These are phyloP conservation scores for Chrysosporium keratinophilum DNA, from an alignment of 2,329 filamentous ascomycete species.

Conservation along the genomic window DNA sequence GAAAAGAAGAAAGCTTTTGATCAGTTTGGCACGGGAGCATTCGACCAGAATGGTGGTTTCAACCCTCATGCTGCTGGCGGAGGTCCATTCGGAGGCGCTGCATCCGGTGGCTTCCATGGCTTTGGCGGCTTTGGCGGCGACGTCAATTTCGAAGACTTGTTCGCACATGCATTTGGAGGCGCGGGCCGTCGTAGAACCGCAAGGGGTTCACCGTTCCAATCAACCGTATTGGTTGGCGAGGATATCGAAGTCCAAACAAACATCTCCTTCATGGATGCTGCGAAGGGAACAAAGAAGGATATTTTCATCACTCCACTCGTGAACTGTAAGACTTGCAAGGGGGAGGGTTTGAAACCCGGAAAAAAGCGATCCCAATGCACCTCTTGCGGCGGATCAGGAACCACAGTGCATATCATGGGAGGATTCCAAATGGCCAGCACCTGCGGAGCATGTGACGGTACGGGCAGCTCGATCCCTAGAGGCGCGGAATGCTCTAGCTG, in stretches of 20 bases:
- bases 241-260: slow-evolving; percentile 90
- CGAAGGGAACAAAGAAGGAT: slow-evolving; percentile 81
- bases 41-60: slow-evolving; percentile 60
- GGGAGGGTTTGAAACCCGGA: slow-evolving; percentile 74
- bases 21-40: slow-evolving; percentile 73
- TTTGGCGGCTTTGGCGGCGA: slow-evolving; percentile 63
- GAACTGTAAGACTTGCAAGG: slow-evolving; percentile 70
- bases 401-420: slow-evolving; percentile 77
- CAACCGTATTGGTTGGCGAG: slow-evolving; percentile 78
- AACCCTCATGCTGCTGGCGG: slow-evolving; percentile 57
- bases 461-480: slow-evolving; percentile 62
- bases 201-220: slow-evolving; percentile 61
- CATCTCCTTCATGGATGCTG: slow-evolving; percentile 92
- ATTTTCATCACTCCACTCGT: slow-evolving; percentile 74
- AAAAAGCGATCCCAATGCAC: slow-evolving; percentile 63
- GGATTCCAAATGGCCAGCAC: slow-evolving; percentile 95
- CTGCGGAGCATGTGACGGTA: slow-evolving; percentile 70
- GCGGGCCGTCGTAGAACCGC: slow-evolving; percentile 48
- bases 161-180: slow-evolving; percentile 65
- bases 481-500: slow-evolving; percentile 75
- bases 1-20: slow-evolving; percentile 91
- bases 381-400: slow-evolving; percentile 75
- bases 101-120: slow-evolving; percentile 48
- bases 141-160: slow-evolving; percentile 94
- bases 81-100: slow-evolving; percentile 45